These are phyloP conservation scores for Phytophthora idaei DNA, from an alignment of 352 stramenopile genomes.

Conservation along the genomic window DNA sequence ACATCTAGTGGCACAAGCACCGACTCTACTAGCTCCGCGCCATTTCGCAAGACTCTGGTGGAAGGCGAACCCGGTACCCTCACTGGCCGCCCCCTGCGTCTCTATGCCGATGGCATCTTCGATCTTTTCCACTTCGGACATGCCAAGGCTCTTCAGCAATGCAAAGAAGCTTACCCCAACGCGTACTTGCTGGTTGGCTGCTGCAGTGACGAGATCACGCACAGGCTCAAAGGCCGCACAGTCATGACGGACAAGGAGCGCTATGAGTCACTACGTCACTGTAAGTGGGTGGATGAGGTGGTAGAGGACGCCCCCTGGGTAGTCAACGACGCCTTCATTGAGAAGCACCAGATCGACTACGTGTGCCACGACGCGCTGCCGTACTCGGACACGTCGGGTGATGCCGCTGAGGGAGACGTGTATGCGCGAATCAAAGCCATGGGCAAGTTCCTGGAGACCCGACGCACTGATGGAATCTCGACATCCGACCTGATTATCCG, in stretches of 20 bases:
- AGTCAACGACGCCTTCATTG: conserved; percentile 80
- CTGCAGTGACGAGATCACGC: conserved; percentile 85
- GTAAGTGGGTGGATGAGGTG: conserved; percentile 88
- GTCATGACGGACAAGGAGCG: conserved; percentile 90
- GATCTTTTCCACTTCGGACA: conserved; percentile 91
- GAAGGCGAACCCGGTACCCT: conserved; percentile 72
- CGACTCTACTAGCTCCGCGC: conserved; percentile 17
- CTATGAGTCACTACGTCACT: conserved; percentile 85
- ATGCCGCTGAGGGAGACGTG: conserved; percentile 77
- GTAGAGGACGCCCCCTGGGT: conserved; percentile 87
- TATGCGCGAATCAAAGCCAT: conserved; percentile 88
- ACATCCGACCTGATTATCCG: conserved; percentile 91
- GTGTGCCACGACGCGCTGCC: conserved; percentile 89
- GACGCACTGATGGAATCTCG: conserved; percentile 87
- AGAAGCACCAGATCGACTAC: conserved; percentile 87
- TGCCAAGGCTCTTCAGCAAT: conserved; percentile 86
- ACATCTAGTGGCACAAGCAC: conserved; percentile 37
- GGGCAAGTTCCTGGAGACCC: conserved; percentile 87
- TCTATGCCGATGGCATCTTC: conserved; percentile 91
- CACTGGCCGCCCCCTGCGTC: conserved; percentile 72
- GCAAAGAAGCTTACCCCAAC: conserved; percentile 87
- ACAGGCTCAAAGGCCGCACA: conserved; percentile 87
- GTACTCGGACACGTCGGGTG: conserved; percentile 81
- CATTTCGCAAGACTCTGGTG: conserved; percentile 56
- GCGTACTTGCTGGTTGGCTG: conserved; percentile 83